phyloP scores from a whole-genome alignment of 73 alveolate genomes.

The Loxodes magnus region DNA sequence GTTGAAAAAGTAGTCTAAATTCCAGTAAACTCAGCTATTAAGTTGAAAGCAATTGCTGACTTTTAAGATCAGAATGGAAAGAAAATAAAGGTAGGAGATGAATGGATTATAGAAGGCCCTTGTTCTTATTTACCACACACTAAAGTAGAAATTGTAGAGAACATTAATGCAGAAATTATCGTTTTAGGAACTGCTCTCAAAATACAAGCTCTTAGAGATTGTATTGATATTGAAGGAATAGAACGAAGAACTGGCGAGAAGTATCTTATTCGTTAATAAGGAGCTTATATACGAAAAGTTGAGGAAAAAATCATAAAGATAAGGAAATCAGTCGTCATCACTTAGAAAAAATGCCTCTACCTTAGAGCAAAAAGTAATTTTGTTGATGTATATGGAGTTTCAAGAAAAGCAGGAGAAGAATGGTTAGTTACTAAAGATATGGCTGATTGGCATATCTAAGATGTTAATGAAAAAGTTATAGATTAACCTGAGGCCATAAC shows the following conservation, averaged over 20 bases:
- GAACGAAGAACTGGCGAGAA: constrained; percentile 62
- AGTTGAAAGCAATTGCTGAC: constrained; percentile 32
- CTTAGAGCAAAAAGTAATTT: constrained; percentile 46
- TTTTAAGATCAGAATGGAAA: constrained; percentile 22
- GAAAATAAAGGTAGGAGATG: constrained; percentile 60
- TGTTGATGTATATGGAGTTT: constrained; percentile 47
- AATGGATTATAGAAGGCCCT: constrained; percentile 57
- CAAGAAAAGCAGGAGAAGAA: constrained; percentile 68
- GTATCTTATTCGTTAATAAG: constrained; percentile 52
- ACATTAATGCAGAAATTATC: constrained; percentile 27
- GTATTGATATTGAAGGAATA: constrained; percentile 30
- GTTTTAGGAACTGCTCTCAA: constrained; percentile 37
- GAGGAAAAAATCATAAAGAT: constrained; percentile 36
- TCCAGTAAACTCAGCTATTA: constrained; percentile 38
- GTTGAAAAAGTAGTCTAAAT: constrained; percentile 26
- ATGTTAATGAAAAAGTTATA: constrained; percentile 45
- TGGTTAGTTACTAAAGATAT: constrained; percentile 60
- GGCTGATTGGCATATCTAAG: constrained; percentile 47
- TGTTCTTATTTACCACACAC: constrained; percentile 53
- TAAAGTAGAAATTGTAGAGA: constrained; percentile 33
- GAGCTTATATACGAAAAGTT: constrained; percentile 48
- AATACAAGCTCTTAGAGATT: constrained; percentile 35
- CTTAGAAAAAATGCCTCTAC: constrained; percentile 44
- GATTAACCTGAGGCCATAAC: constrained; percentile 26
- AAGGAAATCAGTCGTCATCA: constrained; percentile 37